These are phyloP conservation scores for Bryum argenteum DNA, from an alignment of 225 moss, liverwort and hornwort species.

Conservation along the genomic window DNA sequence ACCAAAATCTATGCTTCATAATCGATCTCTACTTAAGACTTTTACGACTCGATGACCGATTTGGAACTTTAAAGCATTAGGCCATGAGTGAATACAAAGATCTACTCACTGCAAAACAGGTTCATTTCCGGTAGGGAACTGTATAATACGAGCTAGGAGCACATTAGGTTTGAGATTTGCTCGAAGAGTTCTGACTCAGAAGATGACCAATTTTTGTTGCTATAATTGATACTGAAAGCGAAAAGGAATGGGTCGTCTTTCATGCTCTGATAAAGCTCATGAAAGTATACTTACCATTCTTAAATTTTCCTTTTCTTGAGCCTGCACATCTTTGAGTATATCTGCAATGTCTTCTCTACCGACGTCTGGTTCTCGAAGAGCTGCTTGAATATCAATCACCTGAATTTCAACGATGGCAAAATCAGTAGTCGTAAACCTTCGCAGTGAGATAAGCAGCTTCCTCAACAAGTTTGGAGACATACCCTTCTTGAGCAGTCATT, in stretches of 20 bases:
- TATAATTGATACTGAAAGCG: no score
- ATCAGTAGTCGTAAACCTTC: neutral
- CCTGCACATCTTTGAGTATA: slow-evolving; percentile 74
- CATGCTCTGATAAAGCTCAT: no score
- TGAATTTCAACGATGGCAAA: slow-evolving; percentile 23
- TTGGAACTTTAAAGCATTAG: neutral
- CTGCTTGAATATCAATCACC: slow-evolving; percentile 72
- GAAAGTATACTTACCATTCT: slow-evolving; percentile 58
- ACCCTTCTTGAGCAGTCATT: slow-evolving; percentile 87
- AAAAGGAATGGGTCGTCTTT: no score
- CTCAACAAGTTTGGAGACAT: neutral
- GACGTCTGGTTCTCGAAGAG: slow-evolving; percentile 54
- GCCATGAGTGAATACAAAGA: neutral
- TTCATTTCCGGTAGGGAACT: neutral
- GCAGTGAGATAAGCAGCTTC: neutral
- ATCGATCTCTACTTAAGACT: no score
- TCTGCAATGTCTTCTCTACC: slow-evolving; percentile 70
- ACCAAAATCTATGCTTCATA: no score
- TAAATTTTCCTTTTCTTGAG: slow-evolving; percentile 79
- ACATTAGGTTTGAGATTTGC: neutral
- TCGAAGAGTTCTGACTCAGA: neutral
- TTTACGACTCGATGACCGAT: no score
- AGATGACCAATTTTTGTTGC: no score
- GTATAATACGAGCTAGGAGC: neutral
- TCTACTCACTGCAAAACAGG: neutral